Percentiles rank a stretch among this genome's conserved stretches.
These are phyloP conservation scores for Saccharomycopsis microspora DNA, from an alignment of 805 yeast species.

Conservation along the genomic window DNA sequence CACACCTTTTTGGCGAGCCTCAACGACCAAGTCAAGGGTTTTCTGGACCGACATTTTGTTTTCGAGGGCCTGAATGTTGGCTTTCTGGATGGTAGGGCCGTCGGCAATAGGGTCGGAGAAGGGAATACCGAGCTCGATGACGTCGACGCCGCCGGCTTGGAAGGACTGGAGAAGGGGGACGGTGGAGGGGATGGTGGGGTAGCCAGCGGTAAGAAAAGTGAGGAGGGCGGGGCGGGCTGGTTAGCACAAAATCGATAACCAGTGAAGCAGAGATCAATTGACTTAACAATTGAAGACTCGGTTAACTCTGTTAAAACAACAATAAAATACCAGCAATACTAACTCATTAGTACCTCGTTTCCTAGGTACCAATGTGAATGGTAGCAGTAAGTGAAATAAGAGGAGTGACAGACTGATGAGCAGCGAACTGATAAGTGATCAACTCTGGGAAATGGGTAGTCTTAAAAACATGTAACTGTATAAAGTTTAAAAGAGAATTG, in stretches of 20 bases:
- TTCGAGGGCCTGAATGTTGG: conserved; percentile 71
- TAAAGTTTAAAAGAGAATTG: too few species aligned
- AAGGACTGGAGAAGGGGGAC: conserved; percentile 76
- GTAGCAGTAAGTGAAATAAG: too few species aligned
- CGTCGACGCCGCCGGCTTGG: conserved; percentile 92
- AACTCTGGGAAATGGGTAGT: too few species aligned
- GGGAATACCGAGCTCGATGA: conserved; percentile 92
- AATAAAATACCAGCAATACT: too few species aligned
- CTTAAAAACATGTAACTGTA: too few species aligned
- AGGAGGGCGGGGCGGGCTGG: conserved; percentile 73
- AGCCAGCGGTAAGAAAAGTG: conserved; percentile 91
- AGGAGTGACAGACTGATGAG: too few species aligned
- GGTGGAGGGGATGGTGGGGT: conserved; percentile 80
- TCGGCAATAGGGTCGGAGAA: conserved; percentile 98
- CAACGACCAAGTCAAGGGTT: conserved; percentile 58
- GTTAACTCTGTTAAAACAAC: background rate
- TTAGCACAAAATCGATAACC: background rate
- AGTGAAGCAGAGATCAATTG: too few species aligned
- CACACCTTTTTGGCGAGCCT: conserved; percentile 77
- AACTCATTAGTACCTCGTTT: too few species aligned
- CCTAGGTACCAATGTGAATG: too few species aligned
- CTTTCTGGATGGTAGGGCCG: conserved; percentile 91
- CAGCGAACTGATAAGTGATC: too few species aligned
- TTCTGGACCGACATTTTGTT: conserved; percentile 69
- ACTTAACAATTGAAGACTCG: too few species aligned